Percentiles rank a stretch among this genome's conserved stretches.
These are phyloP conservation scores for Nicotiana paniculata DNA, from an alignment of 257 asterid species.

Conservation along the genomic window DNA sequence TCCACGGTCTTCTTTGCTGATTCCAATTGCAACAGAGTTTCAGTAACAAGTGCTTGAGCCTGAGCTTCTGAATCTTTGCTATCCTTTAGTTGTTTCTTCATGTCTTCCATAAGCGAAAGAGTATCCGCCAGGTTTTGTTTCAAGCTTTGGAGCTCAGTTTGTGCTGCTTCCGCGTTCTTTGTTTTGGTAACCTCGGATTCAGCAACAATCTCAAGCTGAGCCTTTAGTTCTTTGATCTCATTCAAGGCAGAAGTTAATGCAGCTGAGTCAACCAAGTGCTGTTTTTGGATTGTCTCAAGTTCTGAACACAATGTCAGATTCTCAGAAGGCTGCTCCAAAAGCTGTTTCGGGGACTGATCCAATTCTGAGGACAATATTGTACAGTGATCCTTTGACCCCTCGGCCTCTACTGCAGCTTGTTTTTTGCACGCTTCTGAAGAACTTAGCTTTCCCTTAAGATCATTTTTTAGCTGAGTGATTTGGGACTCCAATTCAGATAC, in stretches of 20 bases:
- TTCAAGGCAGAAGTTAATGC: constrained; percentile 51
- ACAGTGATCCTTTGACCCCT: constrained; percentile 59
- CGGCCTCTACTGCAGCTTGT: constrained; percentile 61
- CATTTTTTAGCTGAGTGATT: constrained; percentile 70
- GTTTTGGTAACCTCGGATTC: constrained; percentile 48
- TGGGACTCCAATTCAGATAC: constrained; percentile 65
- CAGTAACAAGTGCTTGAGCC: constrained; percentile 43
- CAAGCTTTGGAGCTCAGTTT: constrained; percentile 39
- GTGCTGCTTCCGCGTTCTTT: constrained; percentile 36
- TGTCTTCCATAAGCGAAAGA: constrained; percentile 47
- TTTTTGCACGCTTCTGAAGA: constrained; percentile 63
- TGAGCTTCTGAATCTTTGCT: constrained; percentile 62
- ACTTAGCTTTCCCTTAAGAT: constrained; percentile 67
- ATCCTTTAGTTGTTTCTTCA: constrained; percentile 48
- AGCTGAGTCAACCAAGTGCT: constrained; percentile 38
- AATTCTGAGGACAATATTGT: constrained; percentile 45
- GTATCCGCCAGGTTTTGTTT: constrained; percentile 45
- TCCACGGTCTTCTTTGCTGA: constrained; percentile 54
- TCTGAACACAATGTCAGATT: constrained; percentile 28
- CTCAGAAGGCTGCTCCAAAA: constrained; percentile 21
- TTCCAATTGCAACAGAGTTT: constrained; percentile 68
- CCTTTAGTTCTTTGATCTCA: constrained; percentile 60
- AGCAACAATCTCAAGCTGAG: constrained; percentile 46
- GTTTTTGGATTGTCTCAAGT: constrained; percentile 28
- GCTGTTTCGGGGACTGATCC: constrained; percentile 42